Evolutionary conservation across 768 basidiomycete genomes (phyloP).

Genomic region (Tephrocybe sp.): DNA sequence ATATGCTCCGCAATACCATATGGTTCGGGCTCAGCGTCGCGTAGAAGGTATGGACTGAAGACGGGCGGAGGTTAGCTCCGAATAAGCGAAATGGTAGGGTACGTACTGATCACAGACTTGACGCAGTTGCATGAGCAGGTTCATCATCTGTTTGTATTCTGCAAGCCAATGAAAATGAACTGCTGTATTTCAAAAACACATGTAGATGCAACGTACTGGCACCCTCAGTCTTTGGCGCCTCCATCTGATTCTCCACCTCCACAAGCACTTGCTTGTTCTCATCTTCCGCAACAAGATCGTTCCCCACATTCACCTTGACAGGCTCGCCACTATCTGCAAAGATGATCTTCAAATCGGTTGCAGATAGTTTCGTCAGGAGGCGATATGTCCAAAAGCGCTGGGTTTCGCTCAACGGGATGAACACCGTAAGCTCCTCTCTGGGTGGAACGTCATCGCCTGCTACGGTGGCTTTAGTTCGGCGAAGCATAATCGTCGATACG

Average conservation of each 20-base stretch:
- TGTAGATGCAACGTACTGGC: constrained; percentile 23
- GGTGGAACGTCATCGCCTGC: constrained; percentile 47
- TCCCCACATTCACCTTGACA: neutral
- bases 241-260: constrained; percentile 37
- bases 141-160: constrained; percentile 60
- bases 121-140: constrained; percentile 68
- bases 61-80: neutral
- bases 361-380: constrained; percentile 51
- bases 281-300: neutral
- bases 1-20: constrained; percentile 54
- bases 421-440: constrained; percentile 53
- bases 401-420: constrained; percentile 54
- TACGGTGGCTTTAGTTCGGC: constrained; percentile 55
- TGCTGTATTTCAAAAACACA: neutral
- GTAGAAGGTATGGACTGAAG: constrained; percentile 47
- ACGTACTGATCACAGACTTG: constrained; percentile 69
- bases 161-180: neutral
- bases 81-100: neutral
- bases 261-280: constrained; percentile 35
- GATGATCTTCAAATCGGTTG: constrained; percentile 44
- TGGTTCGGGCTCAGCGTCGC: constrained; percentile 46
- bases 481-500: constrained; percentile 52
- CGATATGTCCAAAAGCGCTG: constrained; percentile 64
- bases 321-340: constrained; percentile 29
- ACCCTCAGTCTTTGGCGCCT: constrained; percentile 21